Base-by-base conservation (phyloP, 805 yeast genomes). In the Wickerhamomyces pijperi region DNA sequence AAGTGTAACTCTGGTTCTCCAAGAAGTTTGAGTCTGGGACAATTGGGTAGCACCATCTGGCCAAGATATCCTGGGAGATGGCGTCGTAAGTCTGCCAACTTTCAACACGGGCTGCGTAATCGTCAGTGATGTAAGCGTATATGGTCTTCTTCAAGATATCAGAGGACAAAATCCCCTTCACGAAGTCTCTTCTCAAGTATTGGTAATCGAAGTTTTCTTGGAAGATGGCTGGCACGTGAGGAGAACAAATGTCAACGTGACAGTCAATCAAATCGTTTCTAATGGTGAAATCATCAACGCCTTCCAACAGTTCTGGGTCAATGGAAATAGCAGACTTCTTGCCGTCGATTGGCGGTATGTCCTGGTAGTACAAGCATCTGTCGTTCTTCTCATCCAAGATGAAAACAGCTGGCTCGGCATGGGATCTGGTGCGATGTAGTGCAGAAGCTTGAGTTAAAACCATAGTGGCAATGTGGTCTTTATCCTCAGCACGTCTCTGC, bases 191-290 rank as follows among this genome's bases (percentile, higher is more conserved):
- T 58, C 98, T 73, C 45, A 90, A 65, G 38, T 74, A 66, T 59
- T 90, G 96, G 58, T 88, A 92, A 63, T 92, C 98, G 52, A 92
- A 92, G 59, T 92, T 90, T 54, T 92, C 98, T 51, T 86, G 94
- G 64, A 90, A 92, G 44, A 90, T 80, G 14, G 94, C 92, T 1
- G 97, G 97, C 11, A 92, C 96, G 47, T 80, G 86, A 2, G 94
- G 86, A 6, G 97, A 72, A 60, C 98, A 92, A 44, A 92, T 86
- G 61, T 92, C 98, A 40, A 92, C 87, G 56, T 83, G 92, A 58
- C 98, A 92, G 64, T 92, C 98, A 42, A 92, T 88, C 46, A 92
- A 72, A 59, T 92, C 97, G 58, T 92, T 92, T 55, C 96, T 75
- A 42, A 92, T 68, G 9, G 74, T 72, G 48, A 92, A 78, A 44